Percentiles rank a stretch among this genome's conserved stretches.
Evolutionary conservation across 2,329 filamentous ascomycete species (phyloP).

Genomic region (Claviceps sp.): DNA sequence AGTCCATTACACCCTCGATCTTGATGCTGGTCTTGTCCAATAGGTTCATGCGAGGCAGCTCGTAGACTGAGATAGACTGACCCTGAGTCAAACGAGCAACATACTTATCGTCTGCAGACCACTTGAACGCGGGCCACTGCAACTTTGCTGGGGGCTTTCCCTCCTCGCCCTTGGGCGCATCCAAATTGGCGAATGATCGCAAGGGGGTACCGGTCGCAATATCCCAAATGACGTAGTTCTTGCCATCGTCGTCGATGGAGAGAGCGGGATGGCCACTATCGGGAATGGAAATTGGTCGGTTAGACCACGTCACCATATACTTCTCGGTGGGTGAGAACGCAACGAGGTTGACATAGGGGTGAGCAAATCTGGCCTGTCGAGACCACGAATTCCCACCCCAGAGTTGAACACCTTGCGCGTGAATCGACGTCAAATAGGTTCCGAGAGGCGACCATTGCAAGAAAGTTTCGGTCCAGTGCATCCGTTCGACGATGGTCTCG

Average conservation of each 20-base stretch:
- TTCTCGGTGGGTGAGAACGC: constrained; percentile 91
- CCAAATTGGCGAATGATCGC: constrained; percentile 85
- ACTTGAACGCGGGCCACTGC: constrained; percentile 98
- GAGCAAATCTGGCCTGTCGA: constrained; percentile 82
- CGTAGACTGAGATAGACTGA: constrained; percentile 82
- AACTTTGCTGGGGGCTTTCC: constrained; percentile 68
- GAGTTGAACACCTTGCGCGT: constrained; percentile 90
- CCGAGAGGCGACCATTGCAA: constrained; percentile 95
- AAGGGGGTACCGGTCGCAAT: constrained; percentile 79
- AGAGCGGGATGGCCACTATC: constrained; percentile 76
- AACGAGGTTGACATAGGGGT: constrained; percentile 89
- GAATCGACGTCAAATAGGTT: constrained; percentile 87
- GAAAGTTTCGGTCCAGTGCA: constrained; percentile 96
- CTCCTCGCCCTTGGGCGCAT: constrained; percentile 48
- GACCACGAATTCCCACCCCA: constrained; percentile 90
- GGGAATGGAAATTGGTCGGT: constrained; percentile 80
- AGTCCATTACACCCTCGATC: constrained; percentile 92
- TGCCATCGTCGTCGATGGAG: constrained; percentile 86
- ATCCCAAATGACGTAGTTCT: constrained; percentile 99
- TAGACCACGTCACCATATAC: constrained; percentile 94
- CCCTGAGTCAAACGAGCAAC: constrained; percentile 83
- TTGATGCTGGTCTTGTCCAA: constrained; percentile 88
- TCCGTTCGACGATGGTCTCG: constrained; percentile 79
- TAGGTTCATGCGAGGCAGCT: constrained; percentile 77
- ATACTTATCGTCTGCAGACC: constrained; percentile 95